phyloP scores from a whole-genome alignment of 371 early-diverging fungal genomes.

The Fennellomyces sp. region DNA sequence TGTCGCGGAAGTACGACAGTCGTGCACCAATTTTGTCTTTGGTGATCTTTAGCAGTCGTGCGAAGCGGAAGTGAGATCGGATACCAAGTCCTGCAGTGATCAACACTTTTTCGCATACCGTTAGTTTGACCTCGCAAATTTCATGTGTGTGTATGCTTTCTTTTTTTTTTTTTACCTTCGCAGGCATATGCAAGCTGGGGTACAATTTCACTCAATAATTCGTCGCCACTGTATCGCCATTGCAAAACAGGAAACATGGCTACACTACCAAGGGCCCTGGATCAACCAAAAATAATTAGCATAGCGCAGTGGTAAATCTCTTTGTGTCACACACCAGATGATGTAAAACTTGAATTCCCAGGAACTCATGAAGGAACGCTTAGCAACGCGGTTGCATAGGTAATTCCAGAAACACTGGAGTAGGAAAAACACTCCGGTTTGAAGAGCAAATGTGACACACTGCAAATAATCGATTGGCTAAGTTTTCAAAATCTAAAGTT shows the following conservation, averaged over 20 bases:
- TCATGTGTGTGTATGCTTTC: not conserved
- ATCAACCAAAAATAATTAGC: not conserved
- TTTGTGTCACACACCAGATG: conserved; percentile 25
- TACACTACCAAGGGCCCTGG: conserved; percentile 41
- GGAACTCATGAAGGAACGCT: conserved; percentile 35
- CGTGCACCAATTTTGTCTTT: conserved; percentile 17
- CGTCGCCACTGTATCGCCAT: conserved; percentile 36
- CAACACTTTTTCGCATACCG: too few species aligned
- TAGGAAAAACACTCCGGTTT: conserved; percentile 30
- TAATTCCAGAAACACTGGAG: conserved; percentile 43
- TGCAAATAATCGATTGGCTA: conserved; percentile 33
- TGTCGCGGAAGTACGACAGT: conserved; percentile 48
- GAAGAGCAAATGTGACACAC: conserved; percentile 29
- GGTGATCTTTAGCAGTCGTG: conserved; percentile 15
- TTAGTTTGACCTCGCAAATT: not conserved
- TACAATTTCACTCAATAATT: conserved; percentile 29
- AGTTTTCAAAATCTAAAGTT: not conserved
- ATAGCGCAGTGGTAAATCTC: too few species aligned
- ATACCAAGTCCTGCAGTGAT: conserved; percentile 37
- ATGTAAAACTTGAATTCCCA: conserved; percentile 39
- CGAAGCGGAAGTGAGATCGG: conserved; percentile 44
- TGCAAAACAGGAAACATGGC: conserved; percentile 51
- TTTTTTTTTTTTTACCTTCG: conserved; percentile 31
- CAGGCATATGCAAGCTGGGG: conserved; percentile 48
- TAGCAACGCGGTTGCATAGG: conserved; percentile 27